Evolutionary conservation across 768 basidiomycete species (phyloP).

Genomic region (Naganishia randhawae): DNA sequence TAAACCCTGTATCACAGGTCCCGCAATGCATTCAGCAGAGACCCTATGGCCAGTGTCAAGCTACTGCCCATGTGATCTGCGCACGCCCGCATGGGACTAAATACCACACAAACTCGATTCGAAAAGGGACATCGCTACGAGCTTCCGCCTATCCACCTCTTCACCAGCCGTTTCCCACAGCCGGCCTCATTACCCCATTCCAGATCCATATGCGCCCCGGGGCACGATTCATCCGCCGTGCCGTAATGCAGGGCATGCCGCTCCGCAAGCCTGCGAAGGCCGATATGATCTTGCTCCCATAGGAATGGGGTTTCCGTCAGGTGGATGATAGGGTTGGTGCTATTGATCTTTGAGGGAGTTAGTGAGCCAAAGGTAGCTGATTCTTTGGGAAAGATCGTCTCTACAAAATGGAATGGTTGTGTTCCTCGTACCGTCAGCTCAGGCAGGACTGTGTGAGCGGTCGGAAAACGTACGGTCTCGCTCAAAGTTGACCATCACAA

Average conservation of each 20-base stretch:
- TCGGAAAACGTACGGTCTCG: constrained; percentile 39
- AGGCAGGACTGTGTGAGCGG: background rate
- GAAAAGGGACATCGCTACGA: too few species aligned
- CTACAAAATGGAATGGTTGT: constrained; percentile 17
- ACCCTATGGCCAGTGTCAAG: too few species aligned
- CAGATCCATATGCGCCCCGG: constrained; percentile 49
- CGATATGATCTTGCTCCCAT: constrained; percentile 45
- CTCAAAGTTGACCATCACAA: constrained; percentile 46
- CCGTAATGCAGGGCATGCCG: constrained; percentile 30
- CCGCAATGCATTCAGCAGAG: too few species aligned
- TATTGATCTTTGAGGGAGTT: constrained; percentile 35
- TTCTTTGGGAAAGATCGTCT: constrained; percentile 46
- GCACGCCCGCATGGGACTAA: too few species aligned
- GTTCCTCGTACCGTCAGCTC: background rate
- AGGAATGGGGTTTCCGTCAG: constrained; percentile 34
- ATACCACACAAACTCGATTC: too few species aligned
- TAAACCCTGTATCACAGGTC: too few species aligned
- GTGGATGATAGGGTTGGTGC: constrained; percentile 29
- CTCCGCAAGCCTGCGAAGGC: constrained; percentile 37
- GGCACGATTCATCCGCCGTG: constrained; percentile 35
- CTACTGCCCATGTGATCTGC: too few species aligned
- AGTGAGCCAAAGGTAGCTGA: constrained; percentile 47
- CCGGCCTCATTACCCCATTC: constrained; percentile 36
- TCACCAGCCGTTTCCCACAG: constrained; percentile 40
- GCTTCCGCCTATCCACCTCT: constrained; percentile 37